Percentiles rank a stretch among this genome's conserved stretches.
Evolutionary conservation across 495 filamentous ascomycete genomes (phyloP).

Genomic region (Penicillium paxilli): DNA sequence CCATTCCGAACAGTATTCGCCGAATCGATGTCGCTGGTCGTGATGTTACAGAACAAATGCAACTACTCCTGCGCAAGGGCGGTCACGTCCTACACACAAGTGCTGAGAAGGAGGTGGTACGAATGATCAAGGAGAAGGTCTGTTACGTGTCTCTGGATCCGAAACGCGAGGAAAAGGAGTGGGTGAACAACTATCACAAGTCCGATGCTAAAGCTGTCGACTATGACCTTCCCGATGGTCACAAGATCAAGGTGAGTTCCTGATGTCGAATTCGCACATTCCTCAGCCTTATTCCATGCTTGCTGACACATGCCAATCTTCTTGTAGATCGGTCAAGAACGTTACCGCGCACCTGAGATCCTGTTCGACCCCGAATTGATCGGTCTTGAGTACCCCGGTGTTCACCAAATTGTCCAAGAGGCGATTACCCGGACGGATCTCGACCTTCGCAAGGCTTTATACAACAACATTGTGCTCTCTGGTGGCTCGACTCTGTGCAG

Average conservation of each 20-base stretch:
- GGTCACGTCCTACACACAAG: conserved; percentile 96
- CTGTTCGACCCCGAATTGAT: conserved; percentile 97
- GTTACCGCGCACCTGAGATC: conserved; percentile 95
- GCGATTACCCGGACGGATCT: conserved; percentile 96
- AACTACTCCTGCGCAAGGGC: conserved; percentile 85
- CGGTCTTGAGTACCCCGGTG: conserved; percentile 93
- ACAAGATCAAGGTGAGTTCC: conserved; percentile 75
- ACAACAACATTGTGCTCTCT: conserved; percentile 94
- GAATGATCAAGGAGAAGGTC: conserved; percentile 92
- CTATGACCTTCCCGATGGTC: conserved; percentile 88
- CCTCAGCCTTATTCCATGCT: background rate
- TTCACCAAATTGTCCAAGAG: conserved; percentile 97
- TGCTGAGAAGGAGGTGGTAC: conserved; percentile 96
- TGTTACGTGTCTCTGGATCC: conserved; percentile 91
- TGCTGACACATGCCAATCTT: background rate
- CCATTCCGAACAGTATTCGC: conserved; percentile 90
- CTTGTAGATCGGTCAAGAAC: conserved; percentile 76
- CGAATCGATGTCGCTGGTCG: conserved; percentile 97
- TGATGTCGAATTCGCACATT: background rate
- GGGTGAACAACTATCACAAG: conserved; percentile 60
- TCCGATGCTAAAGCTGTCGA: conserved; percentile 71
- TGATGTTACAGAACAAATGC: conserved; percentile 95
- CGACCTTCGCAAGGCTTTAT: conserved; percentile 90
- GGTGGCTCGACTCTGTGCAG: conserved; percentile 89
- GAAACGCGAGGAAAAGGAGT: conserved; percentile 95